Conservation (phyloP, 371 early-diverging fungal species). For the Apophysomyces sp. region DNA sequence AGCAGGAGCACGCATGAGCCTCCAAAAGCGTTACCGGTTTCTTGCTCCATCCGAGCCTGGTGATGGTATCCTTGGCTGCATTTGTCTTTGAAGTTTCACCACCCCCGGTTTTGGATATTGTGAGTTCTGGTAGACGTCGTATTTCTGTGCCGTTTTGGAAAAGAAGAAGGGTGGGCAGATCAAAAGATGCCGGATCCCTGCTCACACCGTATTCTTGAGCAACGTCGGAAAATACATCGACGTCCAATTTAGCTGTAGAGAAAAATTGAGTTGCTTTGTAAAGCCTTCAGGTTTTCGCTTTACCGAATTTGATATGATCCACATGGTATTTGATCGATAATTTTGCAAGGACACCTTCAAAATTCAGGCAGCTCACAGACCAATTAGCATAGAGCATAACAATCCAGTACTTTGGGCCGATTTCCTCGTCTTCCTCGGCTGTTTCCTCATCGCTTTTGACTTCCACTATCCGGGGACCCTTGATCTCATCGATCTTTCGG, state of each 20-base stretch:
- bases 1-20: not conserved
- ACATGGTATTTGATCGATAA: conserved; percentile 38
- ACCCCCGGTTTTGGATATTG: conserved; percentile 2
- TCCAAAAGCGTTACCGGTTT: conserved; percentile 36
- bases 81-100: conserved; percentile 16
- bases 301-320: conserved; percentile 44
- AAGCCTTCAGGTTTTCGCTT: no score
- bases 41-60: conserved; percentile 50
- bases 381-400: conserved; percentile 53
- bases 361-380: conserved; percentile 52
- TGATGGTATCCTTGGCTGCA: conserved; percentile 47
- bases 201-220: conserved; percentile 46
- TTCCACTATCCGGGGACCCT: conserved; percentile 25
- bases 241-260: conserved; percentile 40
- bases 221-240: conserved; percentile 41
- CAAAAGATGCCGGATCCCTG: conserved; percentile 50
- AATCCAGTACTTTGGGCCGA: conserved; percentile 37
- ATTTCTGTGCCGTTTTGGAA: conserved; percentile 45
- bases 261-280: no score
- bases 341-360: conserved; percentile 49
- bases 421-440: conserved; percentile 1
- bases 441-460: conserved; percentile 10
- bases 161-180: conserved; percentile 44
- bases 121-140: conserved; percentile 40
- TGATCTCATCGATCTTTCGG: conserved; percentile 16